Conservation (phyloP, 2,329 filamentous ascomycete species). For the Shiraia sp. region DNA sequence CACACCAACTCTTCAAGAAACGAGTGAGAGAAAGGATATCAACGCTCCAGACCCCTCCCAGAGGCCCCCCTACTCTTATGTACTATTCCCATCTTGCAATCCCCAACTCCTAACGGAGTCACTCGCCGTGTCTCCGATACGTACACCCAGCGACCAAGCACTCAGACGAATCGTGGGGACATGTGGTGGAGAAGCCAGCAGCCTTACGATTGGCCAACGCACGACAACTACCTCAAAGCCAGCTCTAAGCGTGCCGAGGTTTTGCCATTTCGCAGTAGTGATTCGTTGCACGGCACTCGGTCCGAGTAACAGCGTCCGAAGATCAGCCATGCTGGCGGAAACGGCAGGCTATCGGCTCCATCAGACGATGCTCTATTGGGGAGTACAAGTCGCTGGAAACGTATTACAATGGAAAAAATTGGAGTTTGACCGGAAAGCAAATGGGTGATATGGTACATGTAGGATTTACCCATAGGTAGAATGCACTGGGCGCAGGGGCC, state of each 20-base stretch:
- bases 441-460: not conserved
- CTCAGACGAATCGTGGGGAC: conserved; percentile 7
- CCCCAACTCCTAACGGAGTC: conserved; percentile 9
- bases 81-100: conserved; percentile 4
- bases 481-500: not conserved
- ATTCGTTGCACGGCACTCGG: conserved; percentile 8
- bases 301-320: conserved; percentile 1
- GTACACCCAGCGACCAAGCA: conserved; percentile 2
- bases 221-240: conserved; percentile 6
- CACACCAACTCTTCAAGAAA: not conserved
- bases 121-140: conserved; percentile 19
- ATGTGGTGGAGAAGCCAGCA: conserved; percentile 14
- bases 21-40: conserved; percentile 5
- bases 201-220: conserved; percentile 12
- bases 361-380: conserved; percentile 2
- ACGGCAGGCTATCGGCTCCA: conserved; percentile 7
- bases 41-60: not conserved
- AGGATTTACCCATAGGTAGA: too few species aligned
- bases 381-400: too few species aligned
- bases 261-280: conserved; percentile 14
- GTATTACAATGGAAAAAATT: too few species aligned
- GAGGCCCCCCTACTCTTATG: conserved; percentile 2
- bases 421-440: too few species aligned
- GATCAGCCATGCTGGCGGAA: conserved; percentile 6
- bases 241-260: conserved; percentile 16